phyloP scores from a whole-genome alignment of 2,329 filamentous ascomycete genomes.

The Calonectria pauciramosa region DNA sequence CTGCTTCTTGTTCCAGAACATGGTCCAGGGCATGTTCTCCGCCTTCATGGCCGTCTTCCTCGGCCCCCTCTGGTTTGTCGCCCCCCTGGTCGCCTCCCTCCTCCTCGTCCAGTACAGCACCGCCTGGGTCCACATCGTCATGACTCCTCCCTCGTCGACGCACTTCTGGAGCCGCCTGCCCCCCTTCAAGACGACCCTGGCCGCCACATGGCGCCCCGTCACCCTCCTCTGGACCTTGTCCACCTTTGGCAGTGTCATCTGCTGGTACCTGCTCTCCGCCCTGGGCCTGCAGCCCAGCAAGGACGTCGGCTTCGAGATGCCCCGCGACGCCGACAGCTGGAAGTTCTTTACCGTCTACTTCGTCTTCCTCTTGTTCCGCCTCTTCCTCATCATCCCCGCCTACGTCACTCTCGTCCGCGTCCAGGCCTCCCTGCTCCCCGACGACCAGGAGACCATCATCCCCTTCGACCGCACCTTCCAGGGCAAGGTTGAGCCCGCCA shows the following conservation, averaged over 20 bases:
- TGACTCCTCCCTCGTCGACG: constrained; percentile 75
- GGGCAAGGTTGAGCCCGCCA: constrained; percentile 80
- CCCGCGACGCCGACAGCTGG: constrained; percentile 52
- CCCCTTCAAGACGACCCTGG: constrained; percentile 72
- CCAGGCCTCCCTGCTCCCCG: constrained; percentile 87
- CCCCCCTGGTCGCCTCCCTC: constrained; percentile 63
- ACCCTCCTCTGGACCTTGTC: constrained; percentile 72
- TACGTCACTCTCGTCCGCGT: constrained; percentile 84
- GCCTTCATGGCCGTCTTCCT: constrained; percentile 60
- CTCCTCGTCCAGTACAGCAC: constrained; percentile 78
- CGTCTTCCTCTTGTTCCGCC: constrained; percentile 63
- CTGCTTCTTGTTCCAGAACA: constrained; percentile 58
- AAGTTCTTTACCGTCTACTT: constrained; percentile 63
- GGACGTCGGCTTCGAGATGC: constrained; percentile 52
- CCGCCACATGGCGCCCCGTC: constrained; percentile 78
- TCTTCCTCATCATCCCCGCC: constrained; percentile 81
- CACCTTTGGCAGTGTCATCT: constrained; percentile 63
- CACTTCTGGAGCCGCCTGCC: constrained; percentile 80
- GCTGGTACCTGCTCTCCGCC: constrained; percentile 56
- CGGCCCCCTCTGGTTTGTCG: constrained; percentile 58
- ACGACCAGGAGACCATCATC: constrained; percentile 86
- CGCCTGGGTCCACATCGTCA: constrained; percentile 88
- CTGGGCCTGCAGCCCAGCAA: constrained; percentile 59
- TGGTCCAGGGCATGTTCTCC: constrained; percentile 54
- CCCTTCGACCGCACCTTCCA: constrained; percentile 91